Evolutionary conservation across 768 basidiomycete genomes (phyloP), one percentile per base, ranked within the genome.

Genomic region (Phylloporus sp.): DNA sequence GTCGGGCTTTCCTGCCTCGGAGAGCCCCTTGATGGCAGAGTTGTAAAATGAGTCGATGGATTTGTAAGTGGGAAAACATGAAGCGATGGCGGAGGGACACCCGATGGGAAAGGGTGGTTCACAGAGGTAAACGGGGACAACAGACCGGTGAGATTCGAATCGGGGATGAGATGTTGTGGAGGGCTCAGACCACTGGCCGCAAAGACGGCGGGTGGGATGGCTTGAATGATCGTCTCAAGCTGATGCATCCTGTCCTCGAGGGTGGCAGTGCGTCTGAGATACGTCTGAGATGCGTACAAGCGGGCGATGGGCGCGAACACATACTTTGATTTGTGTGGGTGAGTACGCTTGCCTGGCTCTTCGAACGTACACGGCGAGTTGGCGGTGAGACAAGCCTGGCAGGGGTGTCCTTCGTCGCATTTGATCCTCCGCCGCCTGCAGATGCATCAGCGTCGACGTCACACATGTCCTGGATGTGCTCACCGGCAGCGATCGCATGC

Each of bases 401-500:
- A 92, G 29, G 90, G 90, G 63, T 91, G 88, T 0, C 90, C 90
- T 66, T 92, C 90, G 59, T 92, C 90, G 63, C 90, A 92, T 61
- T 88, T 89, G 66, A 92, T 92, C 62, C 90, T 75, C 60, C 90
- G 76, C 48, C 89, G 86, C 18, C 89, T 91, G 58, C 6, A 42
- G 34, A 22, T 16, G 15, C n/a, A 16, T 53, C n/a, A 50, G 38
- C 22, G 46, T 9, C 29, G 1, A 22, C 2, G 10, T 20, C 10
- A 4, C 6, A 26, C 9, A n/a, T 20, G 29, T 2, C 31, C 12
- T 6, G 45, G n/a, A 15, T 35, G 40, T 27, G 58, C 86, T 78
- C 73, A 91, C 88, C 90, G 82, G 75, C 90, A 92, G 54, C 90
- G 87, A 78, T 92, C 90, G 76, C 90, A 92, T 53, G 90, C 89